Percentiles rank a stretch among this genome's conserved stretches.
These are phyloP conservation scores for Daldinia sp. DNA, from an alignment of 2,329 filamentous ascomycete species.

Conservation along the genomic window DNA sequence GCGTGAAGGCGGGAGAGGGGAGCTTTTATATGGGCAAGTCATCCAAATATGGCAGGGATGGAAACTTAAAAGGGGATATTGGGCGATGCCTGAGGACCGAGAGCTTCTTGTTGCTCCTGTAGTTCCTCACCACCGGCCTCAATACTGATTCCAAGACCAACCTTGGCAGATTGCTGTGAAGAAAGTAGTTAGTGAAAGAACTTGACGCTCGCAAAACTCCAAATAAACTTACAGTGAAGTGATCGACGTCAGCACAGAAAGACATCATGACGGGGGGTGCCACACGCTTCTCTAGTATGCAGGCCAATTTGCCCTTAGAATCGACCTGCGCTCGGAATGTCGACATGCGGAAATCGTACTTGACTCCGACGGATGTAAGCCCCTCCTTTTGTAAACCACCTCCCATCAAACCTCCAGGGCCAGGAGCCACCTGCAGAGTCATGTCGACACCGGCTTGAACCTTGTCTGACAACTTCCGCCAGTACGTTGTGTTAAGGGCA, in stretches of 20 bases:
- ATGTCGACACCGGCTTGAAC: constrained; percentile 96
- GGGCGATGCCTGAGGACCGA: constrained; percentile 60
- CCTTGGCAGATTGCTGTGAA: constrained; percentile 86
- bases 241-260: constrained; percentile 96
- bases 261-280: constrained; percentile 91
- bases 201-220: neutral
- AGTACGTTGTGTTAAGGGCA: constrained; percentile 89
- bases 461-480: constrained; percentile 90
- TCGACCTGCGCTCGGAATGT: constrained; percentile 97
- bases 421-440: constrained; percentile 81
- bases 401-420: constrained; percentile 75
- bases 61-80: constrained; percentile 71
- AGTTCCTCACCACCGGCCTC: constrained; percentile 86
- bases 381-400: constrained; percentile 80
- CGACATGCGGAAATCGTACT: constrained; percentile 97
- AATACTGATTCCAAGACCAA: constrained; percentile 92
- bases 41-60: constrained; percentile 28
- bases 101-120: constrained; percentile 80
- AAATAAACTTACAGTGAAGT: constrained; percentile 78
- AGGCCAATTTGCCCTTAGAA: constrained; percentile 91
- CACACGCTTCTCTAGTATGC: constrained; percentile 93
- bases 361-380: constrained; percentile 88
- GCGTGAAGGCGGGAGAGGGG: constrained; percentile 37
- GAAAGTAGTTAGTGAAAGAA: constrained; percentile 23
- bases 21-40: constrained; percentile 36